Base-by-base conservation (phyloP, 2,329 filamentous ascomycete species). In the Sordariomycetes sp. region DNA sequence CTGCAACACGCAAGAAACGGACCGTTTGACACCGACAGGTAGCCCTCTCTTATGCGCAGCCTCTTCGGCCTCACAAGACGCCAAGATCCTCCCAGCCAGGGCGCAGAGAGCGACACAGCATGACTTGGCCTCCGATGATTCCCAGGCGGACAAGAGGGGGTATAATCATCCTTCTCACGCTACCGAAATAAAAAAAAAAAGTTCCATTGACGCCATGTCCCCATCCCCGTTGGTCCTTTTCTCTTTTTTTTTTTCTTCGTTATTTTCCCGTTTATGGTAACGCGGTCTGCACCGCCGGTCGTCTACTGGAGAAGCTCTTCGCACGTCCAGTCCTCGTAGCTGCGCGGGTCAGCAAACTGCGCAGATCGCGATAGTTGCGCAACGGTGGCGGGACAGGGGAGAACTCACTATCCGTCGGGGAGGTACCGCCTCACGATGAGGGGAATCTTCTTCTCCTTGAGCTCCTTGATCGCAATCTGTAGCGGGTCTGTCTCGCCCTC, bases 271-370 rank as follows among this genome's bases (percentile, higher is more conserved):
- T 12, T 55, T 34, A 15, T 15, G 35, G 42, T 36, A 20, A 15
- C 22, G 45, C 54, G 53, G 35, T 48, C 17, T 48, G 35, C 4
- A 48, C 53, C 36, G n/a, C 53, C 34, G 20, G 17, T 35, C 22
- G n/a, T 56, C 24, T 70, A 83, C 70, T 82, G 80, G 57, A 96
- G 80, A 62, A 97, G 78, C 73, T 99, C 94, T 74, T 97, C 94
- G 74, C 91, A 96, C 39, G 91, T 95, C 94, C 94, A 99, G 72
- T 99, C 94, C 79, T 99, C 94, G 72, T 97, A 97, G 76, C 88
- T 92, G 63, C n/a, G 45, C n/a, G 22, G 12, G 45, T 50, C 45
- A 50, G 45, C 13, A 20, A 20, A 12, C n/a, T 22, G 45, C 6
- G 17, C 7, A 17, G 15, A n/a, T n/a, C 39, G 39, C 15, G 39